Conservation (phyloP, 2,329 filamentous ascomycete genomes). For the Pseudonectria buxi region DNA sequence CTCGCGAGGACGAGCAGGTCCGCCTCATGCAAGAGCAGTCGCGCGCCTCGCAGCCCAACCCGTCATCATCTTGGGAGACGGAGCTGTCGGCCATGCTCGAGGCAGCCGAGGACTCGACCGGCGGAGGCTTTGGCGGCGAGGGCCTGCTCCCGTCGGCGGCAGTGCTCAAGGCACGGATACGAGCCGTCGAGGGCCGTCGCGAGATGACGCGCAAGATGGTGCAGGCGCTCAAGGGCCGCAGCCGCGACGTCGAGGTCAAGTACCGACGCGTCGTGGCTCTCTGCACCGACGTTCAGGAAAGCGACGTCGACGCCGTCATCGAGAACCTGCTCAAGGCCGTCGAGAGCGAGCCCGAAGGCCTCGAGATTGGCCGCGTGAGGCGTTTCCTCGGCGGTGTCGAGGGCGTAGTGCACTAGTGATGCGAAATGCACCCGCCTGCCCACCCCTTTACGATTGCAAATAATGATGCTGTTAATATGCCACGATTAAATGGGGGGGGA, state of each 20-base stretch:
- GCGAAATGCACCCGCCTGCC: constrained; percentile 1
- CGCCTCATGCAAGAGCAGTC: constrained; percentile 37
- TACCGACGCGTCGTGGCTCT: constrained; percentile 83
- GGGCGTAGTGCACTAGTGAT: constrained; percentile 42
- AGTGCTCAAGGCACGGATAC: constrained; percentile 59
- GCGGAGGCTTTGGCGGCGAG: constrained; percentile 31
- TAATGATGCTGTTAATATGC: too few species aligned
- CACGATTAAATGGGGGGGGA: too few species aligned
- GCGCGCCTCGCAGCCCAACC: constrained; percentile 37
- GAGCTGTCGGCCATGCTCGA: constrained; percentile 44
- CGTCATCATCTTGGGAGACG: constrained; percentile 45
- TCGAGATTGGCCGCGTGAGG: constrained; percentile 69
- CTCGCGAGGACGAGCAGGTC: constrained; percentile 62
- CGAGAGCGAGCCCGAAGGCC: constrained; percentile 73
- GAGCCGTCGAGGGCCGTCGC: constrained; percentile 65
- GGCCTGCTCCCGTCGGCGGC: constrained; percentile 50
- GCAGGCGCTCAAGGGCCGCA: constrained; percentile 66
- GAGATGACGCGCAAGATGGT: constrained; percentile 60
- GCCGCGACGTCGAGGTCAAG: constrained; percentile 76
- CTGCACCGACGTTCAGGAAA: constrained; percentile 74
- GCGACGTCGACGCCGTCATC: constrained; percentile 72
- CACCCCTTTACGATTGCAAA: neutral
- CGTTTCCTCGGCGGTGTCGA: constrained; percentile 77
- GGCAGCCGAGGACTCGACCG: constrained; percentile 32
- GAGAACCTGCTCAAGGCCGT: constrained; percentile 78